These are phyloP conservation scores for Tephrocybe sp. DNA, from an alignment of 768 basidiomycete genomes.

Conservation along the genomic window DNA sequence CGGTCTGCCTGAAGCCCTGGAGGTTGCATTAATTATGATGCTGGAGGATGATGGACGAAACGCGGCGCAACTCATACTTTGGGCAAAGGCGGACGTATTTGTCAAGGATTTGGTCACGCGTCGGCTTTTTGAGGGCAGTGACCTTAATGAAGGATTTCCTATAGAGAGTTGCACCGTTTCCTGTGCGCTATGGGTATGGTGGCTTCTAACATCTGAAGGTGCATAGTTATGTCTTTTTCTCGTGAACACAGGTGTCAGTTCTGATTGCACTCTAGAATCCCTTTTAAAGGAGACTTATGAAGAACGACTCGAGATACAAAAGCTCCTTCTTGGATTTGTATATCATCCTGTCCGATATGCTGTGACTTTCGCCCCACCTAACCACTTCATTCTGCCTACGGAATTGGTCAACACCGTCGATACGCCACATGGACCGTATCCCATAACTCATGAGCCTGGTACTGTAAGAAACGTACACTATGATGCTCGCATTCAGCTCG, in stretches of 20 bases:
- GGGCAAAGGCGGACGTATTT: conserved; percentile 41
- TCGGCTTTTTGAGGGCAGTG: conserved; percentile 35
- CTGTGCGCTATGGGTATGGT: conserved; percentile 53
- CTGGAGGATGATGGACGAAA: conserved; percentile 62
- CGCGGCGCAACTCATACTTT: conserved; percentile 39
- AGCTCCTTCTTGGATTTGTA: conserved; percentile 41
- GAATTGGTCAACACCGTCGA: conserved; percentile 18
- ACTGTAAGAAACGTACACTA: conserved; percentile 29
- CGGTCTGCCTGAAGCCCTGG: conserved; percentile 7
- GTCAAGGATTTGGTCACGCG: conserved; percentile 37
- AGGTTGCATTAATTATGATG: conserved; percentile 25
- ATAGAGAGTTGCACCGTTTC: conserved; percentile 43
- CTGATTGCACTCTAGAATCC: conserved; percentile 18
- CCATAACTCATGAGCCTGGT: conserved; percentile 36
- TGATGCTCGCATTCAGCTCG: conserved; percentile 24
- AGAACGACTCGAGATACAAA: conserved; percentile 27
- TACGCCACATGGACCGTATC: conserved; percentile 45
- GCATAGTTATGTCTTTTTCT: too few relatives aligned
- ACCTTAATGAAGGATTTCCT: conserved; percentile 44
- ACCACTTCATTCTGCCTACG: conserved; percentile 55
- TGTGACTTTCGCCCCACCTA: conserved; percentile 56
- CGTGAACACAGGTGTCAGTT: too few relatives aligned
- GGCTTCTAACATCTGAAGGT: conserved; percentile 49
- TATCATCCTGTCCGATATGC: conserved; percentile 56
- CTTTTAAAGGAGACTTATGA: conserved; percentile 26